Percentiles rank a stretch among this genome's conserved stretches.
Conservation (phyloP, 1,284 basidiomycete genomes). For the Sphagnurus paluster region DNA sequence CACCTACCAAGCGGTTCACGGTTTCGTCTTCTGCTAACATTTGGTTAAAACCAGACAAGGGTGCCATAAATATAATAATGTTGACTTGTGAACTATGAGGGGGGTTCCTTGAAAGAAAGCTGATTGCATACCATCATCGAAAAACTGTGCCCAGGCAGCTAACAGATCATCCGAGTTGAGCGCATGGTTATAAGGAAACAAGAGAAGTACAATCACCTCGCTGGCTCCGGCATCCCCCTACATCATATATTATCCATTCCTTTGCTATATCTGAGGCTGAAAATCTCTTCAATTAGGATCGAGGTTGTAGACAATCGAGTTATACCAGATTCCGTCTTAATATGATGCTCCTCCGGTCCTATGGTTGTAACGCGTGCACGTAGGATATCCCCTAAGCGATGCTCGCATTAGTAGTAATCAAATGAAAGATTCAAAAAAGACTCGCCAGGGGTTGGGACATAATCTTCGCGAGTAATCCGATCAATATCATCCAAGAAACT, state of each 20-base stretch:
- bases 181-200: background rate
- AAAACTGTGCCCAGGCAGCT: conserved; percentile 67
- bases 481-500: conserved; percentile 60
- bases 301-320: conserved; percentile 3
- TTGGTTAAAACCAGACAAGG: conserved; percentile 66
- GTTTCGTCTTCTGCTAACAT: conserved; percentile 56
- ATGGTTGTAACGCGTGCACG: conserved; percentile 64
- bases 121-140: conserved; percentile 53
- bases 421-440: conserved; percentile 1
- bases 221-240: conserved; percentile 57
- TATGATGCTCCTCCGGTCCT: conserved; percentile 62
- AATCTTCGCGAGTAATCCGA: conserved; percentile 51
- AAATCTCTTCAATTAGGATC: background rate
- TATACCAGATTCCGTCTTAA: conserved; percentile 45
- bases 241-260: conserved; percentile 63
- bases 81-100: too few species aligned
- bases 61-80: conserved; percentile 64
- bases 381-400: conserved; percentile 53
- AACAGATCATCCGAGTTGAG: background rate
- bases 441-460: conserved; percentile 51
- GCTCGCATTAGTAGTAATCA: conserved; percentile 9
- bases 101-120: background rate
- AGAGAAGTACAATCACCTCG: conserved; percentile 38
- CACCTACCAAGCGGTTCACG: conserved; percentile 56
- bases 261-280: conserved; percentile 37